Evolutionary conservation across 306 rosid genomes (phyloP).

Genomic region (Glycine tomentella): DNA sequence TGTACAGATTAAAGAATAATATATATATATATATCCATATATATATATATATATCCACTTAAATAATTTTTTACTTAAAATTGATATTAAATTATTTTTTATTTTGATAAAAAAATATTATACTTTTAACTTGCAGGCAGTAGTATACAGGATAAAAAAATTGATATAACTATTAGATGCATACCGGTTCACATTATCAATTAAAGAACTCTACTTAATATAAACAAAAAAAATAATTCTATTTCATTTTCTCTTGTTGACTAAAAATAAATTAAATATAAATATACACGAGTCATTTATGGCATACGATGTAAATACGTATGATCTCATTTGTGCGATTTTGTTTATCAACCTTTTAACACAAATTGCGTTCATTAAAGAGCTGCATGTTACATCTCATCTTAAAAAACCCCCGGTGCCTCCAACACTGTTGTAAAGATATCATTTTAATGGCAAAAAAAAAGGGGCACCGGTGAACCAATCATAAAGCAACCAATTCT

Average conservation of each 20-base stretch:
- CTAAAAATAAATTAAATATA: background rate
- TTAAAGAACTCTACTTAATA: no score
- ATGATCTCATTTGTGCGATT: conserved; percentile 20
- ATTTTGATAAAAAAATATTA: background rate
- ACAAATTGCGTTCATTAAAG: conserved; percentile 50
- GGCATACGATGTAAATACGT: background rate
- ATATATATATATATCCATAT: no score
- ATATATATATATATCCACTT: no score
- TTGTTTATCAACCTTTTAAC: conserved; percentile 32
- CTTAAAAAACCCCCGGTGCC: conserved; percentile 60
- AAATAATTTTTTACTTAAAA: no score
- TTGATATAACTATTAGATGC: background rate
- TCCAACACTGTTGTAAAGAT: conserved; percentile 54
- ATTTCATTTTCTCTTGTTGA: background rate
- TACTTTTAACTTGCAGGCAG: background rate
- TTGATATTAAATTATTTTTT: background rate
- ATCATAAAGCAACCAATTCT: conserved; percentile 47
- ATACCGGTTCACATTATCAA: no score
- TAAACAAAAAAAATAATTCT: no score
- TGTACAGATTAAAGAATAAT: no score
- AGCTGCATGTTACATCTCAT: conserved; percentile 14
- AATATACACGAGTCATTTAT: background rate
- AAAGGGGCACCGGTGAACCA: conserved; percentile 46
- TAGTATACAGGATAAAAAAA: background rate
- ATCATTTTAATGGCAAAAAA: conserved; percentile 47